These are phyloP conservation scores for Chlorella sp. DNA, from an alignment of 139 green algal species.

Conservation along the genomic window DNA sequence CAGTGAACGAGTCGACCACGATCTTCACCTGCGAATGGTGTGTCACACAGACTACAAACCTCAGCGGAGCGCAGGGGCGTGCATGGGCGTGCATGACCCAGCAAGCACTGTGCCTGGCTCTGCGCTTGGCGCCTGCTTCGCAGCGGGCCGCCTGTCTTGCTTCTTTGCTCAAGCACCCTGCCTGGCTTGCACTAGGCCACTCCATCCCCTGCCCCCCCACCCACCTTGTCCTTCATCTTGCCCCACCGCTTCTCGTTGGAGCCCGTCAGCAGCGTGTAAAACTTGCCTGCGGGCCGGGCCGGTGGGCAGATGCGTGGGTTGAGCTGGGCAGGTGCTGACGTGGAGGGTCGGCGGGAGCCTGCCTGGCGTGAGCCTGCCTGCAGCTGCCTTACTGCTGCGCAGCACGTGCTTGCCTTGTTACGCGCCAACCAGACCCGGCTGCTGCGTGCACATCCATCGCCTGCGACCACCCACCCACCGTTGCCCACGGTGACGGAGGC, in stretches of 20 bases:
- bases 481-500: conserved; percentile 76
- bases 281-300: conserved; percentile 73
- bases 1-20: conserved; percentile 8
- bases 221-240: conserved; percentile 89
- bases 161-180: no score
- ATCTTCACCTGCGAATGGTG: not conserved
- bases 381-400: no score
- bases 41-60: not conserved
- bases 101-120: no score
- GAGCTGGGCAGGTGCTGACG: no score
- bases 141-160: no score
- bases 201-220: no score
- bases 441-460: not conserved
- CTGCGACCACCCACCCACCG: conserved; percentile 42
- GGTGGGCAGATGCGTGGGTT: not conserved
- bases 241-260: conserved; percentile 90
- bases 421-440: no score
- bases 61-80: not conserved
- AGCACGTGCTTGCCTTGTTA: no score
- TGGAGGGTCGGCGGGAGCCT: no score
- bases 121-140: no score
- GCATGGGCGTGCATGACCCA: conserved; percentile 13
- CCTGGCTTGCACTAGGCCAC: no score
- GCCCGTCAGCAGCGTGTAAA: conserved; percentile 94
- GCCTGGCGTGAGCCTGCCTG: no score